phyloP scores from a whole-genome alignment of 306 rosid species.

The Rosa chinensis region DNA sequence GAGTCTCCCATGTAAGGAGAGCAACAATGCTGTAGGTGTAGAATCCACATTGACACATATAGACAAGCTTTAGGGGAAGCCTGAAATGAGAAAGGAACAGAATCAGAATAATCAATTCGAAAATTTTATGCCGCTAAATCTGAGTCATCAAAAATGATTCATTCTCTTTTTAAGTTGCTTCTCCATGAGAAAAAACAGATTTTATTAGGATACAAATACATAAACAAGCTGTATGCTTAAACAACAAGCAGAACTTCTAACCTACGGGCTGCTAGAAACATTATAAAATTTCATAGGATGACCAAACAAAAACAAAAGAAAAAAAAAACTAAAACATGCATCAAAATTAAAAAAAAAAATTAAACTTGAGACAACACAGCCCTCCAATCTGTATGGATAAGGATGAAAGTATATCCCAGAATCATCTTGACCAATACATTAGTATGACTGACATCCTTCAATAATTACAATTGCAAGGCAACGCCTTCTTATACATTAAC shows the following conservation, averaged over 20 bases:
- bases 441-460: too few species aligned
- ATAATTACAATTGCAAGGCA: neutral
- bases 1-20: conserved; percentile 88
- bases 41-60: conserved; percentile 95
- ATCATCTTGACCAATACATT: neutral
- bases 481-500: neutral
- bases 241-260: neutral
- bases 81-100: conserved; percentile 48
- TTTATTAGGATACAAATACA: neutral
- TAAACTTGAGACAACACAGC: neutral
- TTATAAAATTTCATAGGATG: neutral
- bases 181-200: neutral
- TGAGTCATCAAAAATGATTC: neutral
- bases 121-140: neutral
- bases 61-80: conserved; percentile 62
- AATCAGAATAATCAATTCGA: conserved; percentile 26
- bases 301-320: neutral
- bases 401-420: neutral
- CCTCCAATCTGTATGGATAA: neutral
- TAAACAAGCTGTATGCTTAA: neutral
- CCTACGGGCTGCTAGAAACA: neutral
- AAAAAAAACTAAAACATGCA: neutral
- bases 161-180: neutral
- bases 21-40: conserved; percentile 88
- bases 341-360: neutral